Conservation (phyloP, 371 early-diverging fungal genomes). For the Mortierella sp. region DNA sequence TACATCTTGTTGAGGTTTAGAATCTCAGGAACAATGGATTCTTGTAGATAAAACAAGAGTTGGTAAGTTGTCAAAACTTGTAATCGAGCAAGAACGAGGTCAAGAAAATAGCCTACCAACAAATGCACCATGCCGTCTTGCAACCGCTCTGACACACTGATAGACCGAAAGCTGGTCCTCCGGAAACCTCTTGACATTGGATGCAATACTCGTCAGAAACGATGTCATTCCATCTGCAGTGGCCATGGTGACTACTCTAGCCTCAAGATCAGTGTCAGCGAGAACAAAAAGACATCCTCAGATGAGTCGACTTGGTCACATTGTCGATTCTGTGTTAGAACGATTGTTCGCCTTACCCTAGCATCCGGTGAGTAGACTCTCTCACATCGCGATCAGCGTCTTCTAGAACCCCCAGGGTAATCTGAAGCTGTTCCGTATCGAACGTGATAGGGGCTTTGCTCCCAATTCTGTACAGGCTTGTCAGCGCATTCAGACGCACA, state of each 20-base stretch:
- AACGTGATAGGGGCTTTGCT: slow-evolving; percentile 64
- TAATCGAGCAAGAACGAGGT: no score
- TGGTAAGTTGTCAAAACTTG: neutral
- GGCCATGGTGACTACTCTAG: slow-evolving; percentile 61
- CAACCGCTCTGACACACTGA: slow-evolving; percentile 69
- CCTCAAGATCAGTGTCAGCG: neutral
- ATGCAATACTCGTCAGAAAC: slow-evolving; percentile 64
- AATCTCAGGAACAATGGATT: slow-evolving; percentile 62
- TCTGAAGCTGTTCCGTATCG: slow-evolving; percentile 80
- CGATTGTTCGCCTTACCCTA: slow-evolving; percentile 57
- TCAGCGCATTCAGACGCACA: slow-evolving; percentile 84
- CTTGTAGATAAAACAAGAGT: slow-evolving; percentile 9
- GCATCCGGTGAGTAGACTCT: slow-evolving; percentile 72
- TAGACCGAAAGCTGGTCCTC: slow-evolving; percentile 78
- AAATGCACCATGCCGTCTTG: slow-evolving; percentile 67
- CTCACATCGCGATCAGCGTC: slow-evolving; percentile 77
- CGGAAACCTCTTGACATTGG: slow-evolving; percentile 71
- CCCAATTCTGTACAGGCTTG: slow-evolving; percentile 79
- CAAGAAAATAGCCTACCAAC: slow-evolving; percentile 57
- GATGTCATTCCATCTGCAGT: slow-evolving; percentile 48
- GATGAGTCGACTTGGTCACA: neutral
- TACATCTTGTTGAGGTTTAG: slow-evolving; percentile 73
- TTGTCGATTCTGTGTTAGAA: neutral
- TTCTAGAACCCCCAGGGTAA: slow-evolving; percentile 78
- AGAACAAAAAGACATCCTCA: neutral